Conservation (phyloP, 2,329 filamentous ascomycete genomes). For the Botrytis pseudocinerea region DNA sequence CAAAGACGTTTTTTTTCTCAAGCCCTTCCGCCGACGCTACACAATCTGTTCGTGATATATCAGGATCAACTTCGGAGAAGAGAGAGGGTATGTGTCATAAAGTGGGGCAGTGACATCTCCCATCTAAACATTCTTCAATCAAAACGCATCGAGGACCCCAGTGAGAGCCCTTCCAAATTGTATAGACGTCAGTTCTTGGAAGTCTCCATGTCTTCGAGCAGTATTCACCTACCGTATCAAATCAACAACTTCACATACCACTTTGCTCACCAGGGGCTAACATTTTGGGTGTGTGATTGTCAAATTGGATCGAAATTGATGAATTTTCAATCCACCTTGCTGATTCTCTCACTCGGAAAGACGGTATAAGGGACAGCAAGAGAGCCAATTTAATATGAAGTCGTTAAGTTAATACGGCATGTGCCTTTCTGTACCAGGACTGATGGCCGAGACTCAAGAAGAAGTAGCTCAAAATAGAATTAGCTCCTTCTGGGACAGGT, state of each 20-base stretch:
- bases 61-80: background rate
- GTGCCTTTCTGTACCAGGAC: background rate
- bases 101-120: background rate
- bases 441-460: background rate
- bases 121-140: background rate
- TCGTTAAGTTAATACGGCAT: background rate
- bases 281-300: background rate
- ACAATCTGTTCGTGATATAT: background rate
- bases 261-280: background rate
- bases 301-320: background rate
- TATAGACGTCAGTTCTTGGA: background rate
- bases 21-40: background rate
- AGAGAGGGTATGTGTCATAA: background rate
- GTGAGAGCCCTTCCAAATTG: background rate
- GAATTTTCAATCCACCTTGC: background rate
- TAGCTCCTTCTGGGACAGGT: background rate
- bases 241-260: background rate
- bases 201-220: background rate
- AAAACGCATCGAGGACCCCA: background rate
- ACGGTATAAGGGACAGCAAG: background rate
- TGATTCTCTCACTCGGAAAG: background rate
- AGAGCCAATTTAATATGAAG: background rate
- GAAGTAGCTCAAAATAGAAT: background rate
- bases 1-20: background rate
- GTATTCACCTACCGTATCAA: background rate